phyloP scores from a whole-genome alignment of 257 asterid genomes.

The Datura wrightii region DNA sequence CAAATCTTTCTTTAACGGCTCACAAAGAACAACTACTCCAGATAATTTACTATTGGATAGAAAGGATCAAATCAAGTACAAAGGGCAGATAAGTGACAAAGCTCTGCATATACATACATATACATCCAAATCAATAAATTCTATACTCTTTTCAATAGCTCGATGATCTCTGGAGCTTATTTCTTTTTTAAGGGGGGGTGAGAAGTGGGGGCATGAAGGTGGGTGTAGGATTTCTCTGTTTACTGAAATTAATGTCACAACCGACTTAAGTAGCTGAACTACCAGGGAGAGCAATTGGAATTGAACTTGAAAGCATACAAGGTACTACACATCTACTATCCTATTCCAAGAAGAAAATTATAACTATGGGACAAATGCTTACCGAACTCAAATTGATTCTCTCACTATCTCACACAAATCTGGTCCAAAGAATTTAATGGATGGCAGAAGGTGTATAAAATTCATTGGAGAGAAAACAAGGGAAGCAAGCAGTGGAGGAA shows the following conservation, averaged over 20 bases:
- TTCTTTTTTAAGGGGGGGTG: no score
- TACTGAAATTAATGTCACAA: no score
- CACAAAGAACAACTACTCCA: neutral
- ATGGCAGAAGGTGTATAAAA: neutral
- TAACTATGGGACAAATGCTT: neutral
- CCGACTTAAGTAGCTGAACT: no score
- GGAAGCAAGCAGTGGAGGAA: neutral
- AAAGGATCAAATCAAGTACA: neutral
- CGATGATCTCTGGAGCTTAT: no score
- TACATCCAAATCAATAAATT: neutral
- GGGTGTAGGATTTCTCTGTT: no score
- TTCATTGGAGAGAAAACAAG: neutral
- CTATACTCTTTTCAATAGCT: neutral
- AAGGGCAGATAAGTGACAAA: neutral
- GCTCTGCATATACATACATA: neutral
- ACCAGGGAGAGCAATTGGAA: neutral
- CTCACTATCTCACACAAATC: neutral
- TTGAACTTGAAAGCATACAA: slow-evolving; percentile 20
- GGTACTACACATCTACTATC: neutral
- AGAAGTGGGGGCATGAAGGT: no score
- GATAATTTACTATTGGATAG: neutral
- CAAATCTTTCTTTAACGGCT: neutral
- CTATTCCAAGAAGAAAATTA: neutral
- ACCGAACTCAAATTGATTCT: neutral
- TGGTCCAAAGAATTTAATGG: neutral